Conservation (phyloP, 2,329 filamentous ascomycete species). For the Pezicula neosporulosa region DNA sequence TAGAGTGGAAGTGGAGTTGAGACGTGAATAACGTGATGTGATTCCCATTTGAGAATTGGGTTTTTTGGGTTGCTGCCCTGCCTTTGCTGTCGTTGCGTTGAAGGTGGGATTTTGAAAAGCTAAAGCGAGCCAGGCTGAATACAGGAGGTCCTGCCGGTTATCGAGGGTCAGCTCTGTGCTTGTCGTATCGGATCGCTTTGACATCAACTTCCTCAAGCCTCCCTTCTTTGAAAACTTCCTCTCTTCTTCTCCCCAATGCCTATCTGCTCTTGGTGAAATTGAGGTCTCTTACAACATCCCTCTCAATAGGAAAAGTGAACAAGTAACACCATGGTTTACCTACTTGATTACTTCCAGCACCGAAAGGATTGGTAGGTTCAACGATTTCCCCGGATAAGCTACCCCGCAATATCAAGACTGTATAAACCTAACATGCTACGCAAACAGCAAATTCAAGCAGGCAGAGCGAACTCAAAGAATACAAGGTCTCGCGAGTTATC, state of each 20-base stretch:
- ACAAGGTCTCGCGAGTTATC: constrained; percentile 62
- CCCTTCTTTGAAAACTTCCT: background rate
- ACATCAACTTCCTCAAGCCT: too few relatives aligned
- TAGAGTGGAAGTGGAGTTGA: constrained; percentile 1
- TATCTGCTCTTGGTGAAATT: background rate
- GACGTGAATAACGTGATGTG: background rate
- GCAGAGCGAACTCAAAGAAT: constrained; percentile 70
- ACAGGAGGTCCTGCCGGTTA: constrained; percentile 21
- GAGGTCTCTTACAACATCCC: background rate
- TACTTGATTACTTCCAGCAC: constrained; percentile 30
- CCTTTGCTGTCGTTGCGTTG: background rate
- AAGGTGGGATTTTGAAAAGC: too few relatives aligned
- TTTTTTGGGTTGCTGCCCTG: background rate
- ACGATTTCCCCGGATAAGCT: background rate
- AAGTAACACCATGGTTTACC: constrained; percentile 25
- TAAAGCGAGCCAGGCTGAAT: background rate
- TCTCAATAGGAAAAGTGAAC: background rate
- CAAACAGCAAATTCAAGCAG: constrained; percentile 71
- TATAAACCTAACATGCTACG: constrained; percentile 25
- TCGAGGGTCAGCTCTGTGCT: constrained; percentile 5
- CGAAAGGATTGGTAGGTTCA: constrained; percentile 26
- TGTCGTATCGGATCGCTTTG: background rate
- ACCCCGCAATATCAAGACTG: constrained; percentile 1
- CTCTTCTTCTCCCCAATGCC: background rate
- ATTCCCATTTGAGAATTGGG: background rate